phyloP scores from a whole-genome alignment of 2,329 filamentous ascomycete species.

The Calonectria leucothoes region DNA sequence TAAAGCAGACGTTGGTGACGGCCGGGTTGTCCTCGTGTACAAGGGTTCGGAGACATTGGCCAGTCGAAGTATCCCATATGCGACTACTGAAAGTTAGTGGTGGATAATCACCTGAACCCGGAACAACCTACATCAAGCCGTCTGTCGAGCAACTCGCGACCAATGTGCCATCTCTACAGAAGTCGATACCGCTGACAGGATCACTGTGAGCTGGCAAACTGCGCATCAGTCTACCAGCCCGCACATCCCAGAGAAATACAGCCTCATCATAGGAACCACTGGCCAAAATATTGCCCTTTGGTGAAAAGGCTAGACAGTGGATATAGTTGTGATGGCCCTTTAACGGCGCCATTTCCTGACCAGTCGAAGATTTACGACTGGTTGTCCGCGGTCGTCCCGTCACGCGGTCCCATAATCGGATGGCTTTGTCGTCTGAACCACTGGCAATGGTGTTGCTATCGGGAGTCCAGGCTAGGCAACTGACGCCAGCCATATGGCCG shows the following conservation, averaged over 20 bases:
- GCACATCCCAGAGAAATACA: slow-evolving; percentile 95
- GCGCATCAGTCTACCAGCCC: slow-evolving; percentile 87
- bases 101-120: neutral
- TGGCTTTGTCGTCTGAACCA: slow-evolving; percentile 95
- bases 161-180: slow-evolving; percentile 90
- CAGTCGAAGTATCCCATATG: slow-evolving; percentile 95
- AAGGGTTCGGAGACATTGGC: slow-evolving; percentile 93
- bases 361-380: slow-evolving; percentile 50
- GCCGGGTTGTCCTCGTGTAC: slow-evolving; percentile 96
- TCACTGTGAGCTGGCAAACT: slow-evolving; percentile 94
- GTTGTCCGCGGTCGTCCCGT: slow-evolving; percentile 66
- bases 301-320: slow-evolving; percentile 94
- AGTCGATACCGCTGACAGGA: slow-evolving; percentile 93
- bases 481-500: slow-evolving; percentile 92
- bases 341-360: slow-evolving; percentile 66
- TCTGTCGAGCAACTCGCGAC: slow-evolving; percentile 93
- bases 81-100: slow-evolving; percentile 61
- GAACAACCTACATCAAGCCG: slow-evolving; percentile 76
- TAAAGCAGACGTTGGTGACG: slow-evolving; percentile 90
- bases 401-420: slow-evolving; percentile 87
- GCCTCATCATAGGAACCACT: slow-evolving; percentile 98
- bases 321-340: slow-evolving; percentile 96
- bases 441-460: slow-evolving; percentile 89
- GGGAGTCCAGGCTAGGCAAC: slow-evolving; percentile 92
- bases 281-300: slow-evolving; percentile 96